A percentile compares a stretch with the other conserved stretches of the same genome.
These are phyloP conservation scores for Thuja plicata DNA, from an alignment of 83 land plant species.

Conservation along the genomic window DNA sequence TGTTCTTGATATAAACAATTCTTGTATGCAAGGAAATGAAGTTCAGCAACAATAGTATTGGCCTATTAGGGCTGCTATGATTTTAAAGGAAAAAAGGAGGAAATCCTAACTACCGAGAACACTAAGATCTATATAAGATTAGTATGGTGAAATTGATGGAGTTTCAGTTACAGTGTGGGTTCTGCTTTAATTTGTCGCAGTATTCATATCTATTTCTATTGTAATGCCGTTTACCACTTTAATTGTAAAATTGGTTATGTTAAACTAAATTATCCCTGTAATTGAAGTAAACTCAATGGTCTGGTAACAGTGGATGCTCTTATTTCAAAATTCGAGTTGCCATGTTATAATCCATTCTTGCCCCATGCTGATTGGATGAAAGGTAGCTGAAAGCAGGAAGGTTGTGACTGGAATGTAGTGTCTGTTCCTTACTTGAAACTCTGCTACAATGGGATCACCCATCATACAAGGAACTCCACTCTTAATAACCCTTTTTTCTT, in stretches of 20 bases:
- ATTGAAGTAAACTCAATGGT: background rate
- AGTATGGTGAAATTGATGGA: background rate
- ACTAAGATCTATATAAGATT: background rate
- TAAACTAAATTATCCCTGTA: background rate
- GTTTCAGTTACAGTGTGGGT: background rate
- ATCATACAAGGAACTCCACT: background rate
- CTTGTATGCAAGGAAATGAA: background rate
- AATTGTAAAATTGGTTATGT: background rate
- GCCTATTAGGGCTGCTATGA: background rate
- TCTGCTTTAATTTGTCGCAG: background rate
- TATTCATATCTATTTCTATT: background rate
- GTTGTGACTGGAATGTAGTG: background rate
- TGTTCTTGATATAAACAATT: background rate
- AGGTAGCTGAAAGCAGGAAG: background rate
- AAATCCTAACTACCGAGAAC: background rate
- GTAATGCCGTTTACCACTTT: background rate
- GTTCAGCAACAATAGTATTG: background rate
- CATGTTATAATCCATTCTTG: background rate
- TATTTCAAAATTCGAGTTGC: background rate
- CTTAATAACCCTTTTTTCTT: background rate
- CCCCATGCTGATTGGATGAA: background rate
- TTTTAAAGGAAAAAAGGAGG: background rate
- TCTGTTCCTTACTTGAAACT: background rate
- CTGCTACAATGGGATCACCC: background rate
- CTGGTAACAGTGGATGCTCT: background rate